A percentile compares a stretch with the other conserved stretches of the same genome.
Conservation (phyloP, 1,284 basidiomycete species). For the Cutaneotrichosporon sp. region DNA sequence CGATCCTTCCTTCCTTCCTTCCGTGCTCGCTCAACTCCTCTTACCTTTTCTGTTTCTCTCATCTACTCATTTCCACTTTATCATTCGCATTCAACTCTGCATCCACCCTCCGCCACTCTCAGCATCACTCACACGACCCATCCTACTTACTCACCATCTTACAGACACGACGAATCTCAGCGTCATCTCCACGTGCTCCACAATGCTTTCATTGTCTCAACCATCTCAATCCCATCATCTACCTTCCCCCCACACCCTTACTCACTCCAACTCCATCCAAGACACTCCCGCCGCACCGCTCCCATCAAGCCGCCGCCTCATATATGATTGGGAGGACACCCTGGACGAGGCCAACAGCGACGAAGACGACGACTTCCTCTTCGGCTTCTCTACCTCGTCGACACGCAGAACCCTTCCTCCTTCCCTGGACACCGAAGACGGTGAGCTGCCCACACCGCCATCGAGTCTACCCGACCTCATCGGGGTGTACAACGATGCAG, state of each 20-base stretch:
- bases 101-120: no score
- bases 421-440: not conserved
- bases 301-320: not conserved
- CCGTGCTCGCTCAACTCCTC: not conserved
- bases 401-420: not conserved
- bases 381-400: not conserved
- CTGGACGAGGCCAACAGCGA: not conserved
- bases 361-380: constrained; percentile 4
- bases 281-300: no score
- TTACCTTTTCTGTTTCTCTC: not conserved
- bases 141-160: no score
- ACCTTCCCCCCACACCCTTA: not conserved
- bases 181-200: no score
- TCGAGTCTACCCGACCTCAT: not conserved
- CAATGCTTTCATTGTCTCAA: no score
- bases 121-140: no score
- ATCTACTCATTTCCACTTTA: no score
- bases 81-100: no score
- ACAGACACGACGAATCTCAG: no score
- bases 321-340: not conserved
- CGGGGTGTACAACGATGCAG: not conserved
- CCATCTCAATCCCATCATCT: no score
- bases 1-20: not conserved
- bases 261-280: no score
- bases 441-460: not conserved